Percentiles rank a stretch among this genome's conserved stretches.
phyloP scores from a whole-genome alignment of 768 basidiomycete species.

The Mycena venus region DNA sequence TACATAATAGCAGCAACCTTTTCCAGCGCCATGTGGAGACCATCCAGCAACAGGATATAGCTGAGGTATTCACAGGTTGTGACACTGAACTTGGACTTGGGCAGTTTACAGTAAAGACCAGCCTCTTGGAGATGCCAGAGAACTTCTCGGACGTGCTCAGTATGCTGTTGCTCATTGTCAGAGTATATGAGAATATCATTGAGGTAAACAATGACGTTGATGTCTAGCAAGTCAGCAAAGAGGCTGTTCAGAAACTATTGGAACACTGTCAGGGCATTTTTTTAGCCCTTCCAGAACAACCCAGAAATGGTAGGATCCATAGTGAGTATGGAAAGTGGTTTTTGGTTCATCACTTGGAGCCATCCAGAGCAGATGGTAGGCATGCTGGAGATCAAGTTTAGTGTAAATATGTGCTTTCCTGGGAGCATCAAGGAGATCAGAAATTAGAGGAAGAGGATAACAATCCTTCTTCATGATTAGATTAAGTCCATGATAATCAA shows the following conservation, averaged over 20 bases:
- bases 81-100: neutral
- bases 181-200: too few relatives aligned
- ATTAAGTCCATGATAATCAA: too few relatives aligned
- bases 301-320: neutral
- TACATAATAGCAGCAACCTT: neutral
- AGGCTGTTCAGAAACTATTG: too few relatives aligned
- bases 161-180: too few relatives aligned
- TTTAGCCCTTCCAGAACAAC: neutral
- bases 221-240: too few relatives aligned
- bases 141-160: neutral
- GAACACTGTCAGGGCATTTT: neutral
- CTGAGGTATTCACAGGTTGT: neutral
- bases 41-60: neutral
- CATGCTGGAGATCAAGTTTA: neutral
- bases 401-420: neutral
- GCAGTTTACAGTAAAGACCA: too few relatives aligned
- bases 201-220: too few relatives aligned
- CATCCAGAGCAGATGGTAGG: neutral
- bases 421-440: too few relatives aligned
- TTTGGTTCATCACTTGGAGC: too few relatives aligned
- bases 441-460: too few relatives aligned
- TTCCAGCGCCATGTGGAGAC: neutral
- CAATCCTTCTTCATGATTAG: too few relatives aligned
- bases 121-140: neutral
- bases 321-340: too few relatives aligned